Percentiles rank a stretch among this genome's conserved stretches.
phyloP scores from a whole-genome alignment of 371 early-diverging fungal species.

The Blakeslea trispora region DNA sequence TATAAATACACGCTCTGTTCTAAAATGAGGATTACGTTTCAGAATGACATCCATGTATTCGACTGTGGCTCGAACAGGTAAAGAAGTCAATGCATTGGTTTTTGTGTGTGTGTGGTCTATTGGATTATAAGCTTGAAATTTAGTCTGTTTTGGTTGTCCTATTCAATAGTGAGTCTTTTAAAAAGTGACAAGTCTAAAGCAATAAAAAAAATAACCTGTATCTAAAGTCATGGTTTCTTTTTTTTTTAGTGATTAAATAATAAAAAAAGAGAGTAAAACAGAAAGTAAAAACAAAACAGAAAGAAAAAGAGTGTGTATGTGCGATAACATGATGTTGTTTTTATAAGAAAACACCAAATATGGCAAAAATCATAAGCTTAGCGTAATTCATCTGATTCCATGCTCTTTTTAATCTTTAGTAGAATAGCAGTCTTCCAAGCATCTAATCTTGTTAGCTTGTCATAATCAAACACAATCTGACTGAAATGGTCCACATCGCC shows the following conservation, averaged over 20 bases:
- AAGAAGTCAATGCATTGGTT: neutral
- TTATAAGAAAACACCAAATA: slow-evolving; percentile 1
- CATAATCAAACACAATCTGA: slow-evolving; percentile 78
- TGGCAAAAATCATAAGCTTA: slow-evolving; percentile 11
- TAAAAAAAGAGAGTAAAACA: slow-evolving; percentile 1
- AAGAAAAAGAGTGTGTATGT: slow-evolving; percentile 6
- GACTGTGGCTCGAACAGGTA: slow-evolving; percentile 15
- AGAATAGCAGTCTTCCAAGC: slow-evolving; percentile 94
- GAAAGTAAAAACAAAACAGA: slow-evolving; percentile 1
- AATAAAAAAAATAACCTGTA: neutral
- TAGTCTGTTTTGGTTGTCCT: too few relatives aligned
- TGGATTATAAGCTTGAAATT: too few relatives aligned
- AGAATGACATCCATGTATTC: slow-evolving; percentile 10
- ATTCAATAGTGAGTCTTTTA: too few relatives aligned
- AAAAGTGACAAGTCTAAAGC: too few relatives aligned
- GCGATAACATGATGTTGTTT: slow-evolving; percentile 17
- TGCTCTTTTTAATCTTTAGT: slow-evolving; percentile 76
- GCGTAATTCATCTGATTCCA: slow-evolving; percentile 43
- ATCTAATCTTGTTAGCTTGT: slow-evolving; percentile 88
- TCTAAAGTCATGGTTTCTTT: neutral
- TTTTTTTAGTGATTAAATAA: slow-evolving; percentile 2
- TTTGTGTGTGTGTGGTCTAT: too few relatives aligned
- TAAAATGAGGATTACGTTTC: slow-evolving; percentile 15
- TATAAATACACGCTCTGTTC: slow-evolving; percentile 12
- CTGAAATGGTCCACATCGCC: slow-evolving; percentile 87